phyloP scores from a whole-genome alignment of 257 asterid species.

The Solanum lycopersicoides region DNA sequence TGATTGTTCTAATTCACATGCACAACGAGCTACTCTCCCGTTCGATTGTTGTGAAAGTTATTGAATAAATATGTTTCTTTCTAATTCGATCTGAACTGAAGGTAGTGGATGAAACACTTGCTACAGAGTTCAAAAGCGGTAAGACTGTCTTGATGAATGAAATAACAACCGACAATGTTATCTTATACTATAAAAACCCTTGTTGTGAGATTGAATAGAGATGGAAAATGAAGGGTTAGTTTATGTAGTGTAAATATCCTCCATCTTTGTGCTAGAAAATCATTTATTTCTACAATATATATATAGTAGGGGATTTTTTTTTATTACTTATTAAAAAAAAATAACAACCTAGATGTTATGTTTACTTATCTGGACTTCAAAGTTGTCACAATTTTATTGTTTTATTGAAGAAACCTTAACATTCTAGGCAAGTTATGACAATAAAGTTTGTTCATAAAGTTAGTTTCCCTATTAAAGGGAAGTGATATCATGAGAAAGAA shows the following conservation, averaged over 20 bases:
- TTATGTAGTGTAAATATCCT: neutral
- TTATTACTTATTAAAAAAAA: neutral
- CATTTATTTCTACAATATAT: neutral
- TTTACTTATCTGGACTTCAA: neutral
- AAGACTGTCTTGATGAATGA: neutral
- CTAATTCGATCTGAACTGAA: neutral
- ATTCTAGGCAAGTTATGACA: neutral
- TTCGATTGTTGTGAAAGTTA: neutral
- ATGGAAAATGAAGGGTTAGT: neutral
- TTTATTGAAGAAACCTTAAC: neutral
- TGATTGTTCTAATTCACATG: neutral
- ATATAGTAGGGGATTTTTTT: neutral
- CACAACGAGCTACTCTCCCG: neutral
- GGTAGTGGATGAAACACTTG: neutral
- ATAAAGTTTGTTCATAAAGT: neutral
- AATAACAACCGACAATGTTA: neutral
- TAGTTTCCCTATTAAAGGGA: neutral
- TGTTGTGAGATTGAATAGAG: neutral
- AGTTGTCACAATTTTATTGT: neutral
- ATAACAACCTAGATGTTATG: neutral
- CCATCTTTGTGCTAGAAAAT: neutral
- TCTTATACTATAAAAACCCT: neutral
- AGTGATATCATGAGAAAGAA: neutral
- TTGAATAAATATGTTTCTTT: neutral
- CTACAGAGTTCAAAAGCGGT: fast-evolving